Base-by-base conservation (phyloP, 257 asterid species). In the Lantana camara region DNA sequence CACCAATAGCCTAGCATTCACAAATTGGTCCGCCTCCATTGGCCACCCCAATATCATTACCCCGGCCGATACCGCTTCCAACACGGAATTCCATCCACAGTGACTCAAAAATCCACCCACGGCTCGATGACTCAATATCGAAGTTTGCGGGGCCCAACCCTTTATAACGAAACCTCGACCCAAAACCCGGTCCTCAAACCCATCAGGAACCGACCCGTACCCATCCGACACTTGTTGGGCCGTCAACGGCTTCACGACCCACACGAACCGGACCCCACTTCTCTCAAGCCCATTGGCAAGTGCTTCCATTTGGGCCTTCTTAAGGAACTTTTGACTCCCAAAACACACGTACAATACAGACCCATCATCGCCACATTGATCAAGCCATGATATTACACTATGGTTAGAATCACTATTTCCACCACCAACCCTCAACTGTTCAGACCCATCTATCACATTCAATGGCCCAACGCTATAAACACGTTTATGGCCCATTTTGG, bases 1-100 rank as follows among this genome's bases (percentile, higher is more conserved):
- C 40, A 78, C 88, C 76, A 88, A 11, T 17, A 77, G 20, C 81
- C 65, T 83, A 0, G 79, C 84, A 19, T 86, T 70, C 22, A 70
- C 57, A 75, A 77, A 91, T 19, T 91, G 98, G 64, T 91, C 96
- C 0, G 98, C 98, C 58, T 85, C 98, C 96, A 91, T 91, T 9
- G 97, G 95, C 97, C 96, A 91, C 4, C 82, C 80, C 66, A 91
- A 19, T 53, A 91, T 73, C 85, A 85, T 41, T n/a, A 81, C 94
- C 3, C 95, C 96, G 0, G 79, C 80, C 0, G 68, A 66, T 3
- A 82, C 44, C 0, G 91, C 94, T 51, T 85, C 98, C 73, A 91
- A 0, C 7, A 63, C 72, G 9, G 98, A 88, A 76, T 91, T 91
- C 95, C 90, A 80, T 0, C 98, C 98, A 1, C 95, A 91, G 4